Evolutionary conservation across 176 grass and related monocot species (phyloP).

Genomic region (Hsuehochloa calcarea): DNA sequence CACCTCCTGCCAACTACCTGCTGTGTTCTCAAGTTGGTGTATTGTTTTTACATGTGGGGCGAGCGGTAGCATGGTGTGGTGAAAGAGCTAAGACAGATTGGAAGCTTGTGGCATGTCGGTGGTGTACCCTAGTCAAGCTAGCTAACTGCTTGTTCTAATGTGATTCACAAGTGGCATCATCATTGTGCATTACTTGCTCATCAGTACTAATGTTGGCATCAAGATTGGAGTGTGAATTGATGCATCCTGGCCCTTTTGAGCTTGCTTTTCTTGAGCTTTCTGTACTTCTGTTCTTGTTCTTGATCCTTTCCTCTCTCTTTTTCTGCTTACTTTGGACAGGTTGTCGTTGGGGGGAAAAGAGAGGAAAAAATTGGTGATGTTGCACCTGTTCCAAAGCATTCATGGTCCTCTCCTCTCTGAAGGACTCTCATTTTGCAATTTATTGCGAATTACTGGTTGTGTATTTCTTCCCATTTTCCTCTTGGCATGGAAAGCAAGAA

Average conservation of each 20-base stretch:
- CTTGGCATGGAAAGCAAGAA: not conserved
- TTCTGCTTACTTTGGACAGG: not conserved
- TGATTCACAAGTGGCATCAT: slow-evolving; percentile 8
- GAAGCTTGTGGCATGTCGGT: slow-evolving; percentile 29
- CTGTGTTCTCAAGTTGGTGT: slow-evolving; percentile 24
- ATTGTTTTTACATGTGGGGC: slow-evolving; percentile 24
- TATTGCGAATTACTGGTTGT: not conserved
- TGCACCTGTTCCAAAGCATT: slow-evolving; percentile 5
- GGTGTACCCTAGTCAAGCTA: not conserved
- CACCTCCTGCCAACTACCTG: slow-evolving; percentile 24
- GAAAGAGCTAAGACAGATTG: slow-evolving; percentile 13
- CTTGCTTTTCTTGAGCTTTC: not conserved
- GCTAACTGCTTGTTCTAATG: not conserved
- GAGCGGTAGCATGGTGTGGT: slow-evolving; percentile 7
- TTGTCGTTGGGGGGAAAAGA: not conserved
- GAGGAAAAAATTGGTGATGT: not conserved
- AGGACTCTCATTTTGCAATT: not conserved
- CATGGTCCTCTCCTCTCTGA: not conserved
- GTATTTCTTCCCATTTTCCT: not conserved
- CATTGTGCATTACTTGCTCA: not conserved
- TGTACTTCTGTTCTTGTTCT: not conserved
- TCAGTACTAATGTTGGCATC: slow-evolving; percentile 27
- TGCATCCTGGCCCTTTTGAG: slow-evolving; percentile 9
- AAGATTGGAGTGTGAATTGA: not conserved
- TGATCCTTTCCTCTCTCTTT: not conserved